These are phyloP conservation scores for Fusarium siculi DNA, from an alignment of 2,329 filamentous ascomycete species.

Conservation along the genomic window DNA sequence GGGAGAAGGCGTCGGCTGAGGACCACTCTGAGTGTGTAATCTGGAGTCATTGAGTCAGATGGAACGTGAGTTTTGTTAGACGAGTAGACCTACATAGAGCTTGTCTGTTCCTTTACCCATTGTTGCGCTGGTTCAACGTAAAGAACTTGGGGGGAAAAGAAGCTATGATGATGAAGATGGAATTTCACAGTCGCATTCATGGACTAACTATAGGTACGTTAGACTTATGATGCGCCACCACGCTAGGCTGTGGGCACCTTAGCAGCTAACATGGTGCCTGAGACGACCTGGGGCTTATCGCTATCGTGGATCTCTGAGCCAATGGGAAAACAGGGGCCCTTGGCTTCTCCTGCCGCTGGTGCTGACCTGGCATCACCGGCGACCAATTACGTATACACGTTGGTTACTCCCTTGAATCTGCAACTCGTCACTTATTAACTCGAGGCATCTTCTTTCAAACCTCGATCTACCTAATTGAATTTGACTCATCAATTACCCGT, in stretches of 20 bases:
- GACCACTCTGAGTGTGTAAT: constrained; percentile 99
- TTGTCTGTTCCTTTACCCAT: constrained; percentile 60
- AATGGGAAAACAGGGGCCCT: constrained; percentile 14
- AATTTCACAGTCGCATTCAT: constrained; percentile 4
- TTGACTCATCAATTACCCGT: not conserved
- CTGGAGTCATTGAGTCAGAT: constrained; percentile 37
- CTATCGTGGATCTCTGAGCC: constrained; percentile 10
- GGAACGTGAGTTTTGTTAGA: not conserved
- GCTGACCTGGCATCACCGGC: constrained; percentile 44
- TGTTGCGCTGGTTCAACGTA: constrained; percentile 19
- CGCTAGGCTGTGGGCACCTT: constrained; percentile 4
- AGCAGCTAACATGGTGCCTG: constrained; percentile 21
- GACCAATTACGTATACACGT: constrained; percentile 44
- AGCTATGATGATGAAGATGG: constrained; percentile 30
- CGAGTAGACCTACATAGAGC: constrained; percentile 51
- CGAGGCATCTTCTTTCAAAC: constrained; percentile 21
- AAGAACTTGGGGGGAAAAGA: not conserved
- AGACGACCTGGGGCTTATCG: constrained; percentile 36
- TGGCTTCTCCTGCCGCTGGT: constrained; percentile 20
- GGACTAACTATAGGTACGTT: not conserved
- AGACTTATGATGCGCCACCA: constrained; percentile 26
- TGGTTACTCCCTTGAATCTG: constrained; percentile 31
- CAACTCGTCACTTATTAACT: constrained; percentile 5
- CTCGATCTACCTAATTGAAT: not conserved
- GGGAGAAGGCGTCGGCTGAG: constrained; percentile 87